These are phyloP conservation scores for Stephania yunnanensis DNA, from an alignment of 164 flowering plant genomes.

Conservation along the genomic window DNA sequence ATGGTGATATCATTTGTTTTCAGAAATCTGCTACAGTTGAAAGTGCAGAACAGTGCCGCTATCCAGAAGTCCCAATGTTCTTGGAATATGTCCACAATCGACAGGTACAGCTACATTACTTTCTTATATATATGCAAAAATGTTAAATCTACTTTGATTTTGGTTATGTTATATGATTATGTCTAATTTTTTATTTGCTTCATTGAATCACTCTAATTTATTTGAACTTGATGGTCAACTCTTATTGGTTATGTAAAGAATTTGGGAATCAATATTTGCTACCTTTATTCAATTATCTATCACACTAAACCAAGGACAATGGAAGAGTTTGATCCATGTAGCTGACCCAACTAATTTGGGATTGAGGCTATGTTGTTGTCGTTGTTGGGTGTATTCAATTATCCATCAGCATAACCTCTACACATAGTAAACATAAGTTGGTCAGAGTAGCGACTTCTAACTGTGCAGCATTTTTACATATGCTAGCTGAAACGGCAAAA, in stretches of 20 bases:
- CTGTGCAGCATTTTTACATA: background rate
- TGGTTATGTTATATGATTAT: background rate
- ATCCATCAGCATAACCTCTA: background rate
- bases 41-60: conserved; percentile 34
- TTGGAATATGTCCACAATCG: conserved; percentile 77
- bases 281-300: background rate
- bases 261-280: background rate
- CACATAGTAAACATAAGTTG: background rate
- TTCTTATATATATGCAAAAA: background rate
- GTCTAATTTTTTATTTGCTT: background rate
- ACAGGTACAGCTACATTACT: conserved; percentile 33
- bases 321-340: too few species aligned
- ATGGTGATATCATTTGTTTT: conserved; percentile 75
- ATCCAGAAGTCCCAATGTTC: conserved; percentile 73
- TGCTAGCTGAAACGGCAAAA: background rate
- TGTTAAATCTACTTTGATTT: background rate
- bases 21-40: conserved; percentile 40
- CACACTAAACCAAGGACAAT: too few species aligned
- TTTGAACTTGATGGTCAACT: background rate
- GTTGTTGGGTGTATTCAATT: background rate
- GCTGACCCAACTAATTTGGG: too few species aligned
- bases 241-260: background rate
- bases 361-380: too few species aligned
- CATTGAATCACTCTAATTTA: background rate
- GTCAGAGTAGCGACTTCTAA: too few species aligned